Base-by-base conservation (phyloP, 2,329 filamentous ascomycete genomes). In the Penicillium hesseltinei region DNA sequence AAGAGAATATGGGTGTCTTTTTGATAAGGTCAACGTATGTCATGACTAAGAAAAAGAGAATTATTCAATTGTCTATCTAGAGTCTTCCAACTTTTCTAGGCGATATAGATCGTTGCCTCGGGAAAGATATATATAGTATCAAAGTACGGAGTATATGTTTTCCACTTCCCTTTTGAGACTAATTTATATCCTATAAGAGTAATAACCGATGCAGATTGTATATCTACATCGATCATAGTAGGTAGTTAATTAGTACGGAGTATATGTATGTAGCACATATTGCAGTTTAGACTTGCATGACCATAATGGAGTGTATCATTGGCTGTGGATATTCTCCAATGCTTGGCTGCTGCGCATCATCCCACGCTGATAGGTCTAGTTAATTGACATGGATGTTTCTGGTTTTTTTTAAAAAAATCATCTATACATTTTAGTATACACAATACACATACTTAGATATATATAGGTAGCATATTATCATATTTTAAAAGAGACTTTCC, bases 341-440 rank as follows among this genome's bases (percentile, higher is more conserved):
- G 25, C 51, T 47, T 54, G 43, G 51, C 36, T 40, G 23, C 51
- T 44, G 47, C 31, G 31, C 23, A 21, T 51, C 47, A 55, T 55
- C 29, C 51, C 27, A n/a, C 42, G 56, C 29, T 54, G 50, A 54
- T 49, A 49, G 46, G 43, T 56, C 60, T 51, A 62, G 51, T 60
- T 55, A 59, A 33, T 31, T 21, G 2, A 33, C 19, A 31, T 5
- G 36, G n/a, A 39, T 47, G 29, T 10, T 23, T 23, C 13, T 21
- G 5, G 5, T 13, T 23, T 23, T 21, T 5, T 4, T 23, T 23
- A 21, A 33, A 13, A 21, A 21, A 21, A 13, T 9, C 4, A 9
- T 31, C 4, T 21, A 1, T 31, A 29, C 0, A 13, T 13, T 15
- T 6, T 33, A 21, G 13, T 3, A 33, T 46, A 21, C 4, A 46